Percentiles rank a stretch among this genome's conserved stretches.
These are phyloP conservation scores for Pouteria campechiana DNA, from an alignment of 179 eudicot genomes.

Conservation along the genomic window DNA sequence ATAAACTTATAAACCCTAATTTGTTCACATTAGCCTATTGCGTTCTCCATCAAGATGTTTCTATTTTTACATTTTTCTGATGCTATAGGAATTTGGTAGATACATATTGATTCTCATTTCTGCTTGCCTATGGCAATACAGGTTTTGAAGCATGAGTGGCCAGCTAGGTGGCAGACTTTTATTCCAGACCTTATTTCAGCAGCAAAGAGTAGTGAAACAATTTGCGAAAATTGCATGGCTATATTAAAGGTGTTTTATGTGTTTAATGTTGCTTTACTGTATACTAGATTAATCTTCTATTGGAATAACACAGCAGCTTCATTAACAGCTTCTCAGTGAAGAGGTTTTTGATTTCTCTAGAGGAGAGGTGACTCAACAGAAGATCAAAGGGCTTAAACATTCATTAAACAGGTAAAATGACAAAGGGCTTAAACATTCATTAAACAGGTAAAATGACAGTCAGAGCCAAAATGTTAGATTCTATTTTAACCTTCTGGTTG, in stretches of 20 bases:
- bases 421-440: slow-evolving; percentile 89
- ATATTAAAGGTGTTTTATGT: slow-evolving; percentile 57
- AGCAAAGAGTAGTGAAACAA: slow-evolving; percentile 94
- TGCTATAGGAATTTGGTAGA: too few species aligned
- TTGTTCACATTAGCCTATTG: background rate
- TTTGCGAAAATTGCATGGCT: slow-evolving; percentile 98
- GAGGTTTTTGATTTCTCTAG: slow-evolving; percentile 99
- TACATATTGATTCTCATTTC: too few species aligned
- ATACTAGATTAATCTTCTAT: too few species aligned
- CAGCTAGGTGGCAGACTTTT: slow-evolving; percentile 89
- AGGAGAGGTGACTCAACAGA: slow-evolving; percentile 99
- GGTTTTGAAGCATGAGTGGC: slow-evolving; percentile 99
- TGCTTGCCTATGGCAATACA: too few species aligned
- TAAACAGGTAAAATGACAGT: slow-evolving; percentile 94
- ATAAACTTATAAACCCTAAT: too few species aligned
- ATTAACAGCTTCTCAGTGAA: slow-evolving; percentile 76
- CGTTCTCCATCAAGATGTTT: too few species aligned
- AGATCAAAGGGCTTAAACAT: slow-evolving; percentile 93
- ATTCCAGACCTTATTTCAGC: slow-evolving; percentile 95
- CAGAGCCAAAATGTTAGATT: too few species aligned
- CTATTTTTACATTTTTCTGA: too few species aligned
- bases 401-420: slow-evolving; percentile 92
- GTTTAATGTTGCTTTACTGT: background rate
- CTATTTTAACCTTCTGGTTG: too few species aligned
- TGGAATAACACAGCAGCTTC: background rate